Conservation (phyloP, 306 rosid genomes). For the Sicyos baderoa region DNA sequence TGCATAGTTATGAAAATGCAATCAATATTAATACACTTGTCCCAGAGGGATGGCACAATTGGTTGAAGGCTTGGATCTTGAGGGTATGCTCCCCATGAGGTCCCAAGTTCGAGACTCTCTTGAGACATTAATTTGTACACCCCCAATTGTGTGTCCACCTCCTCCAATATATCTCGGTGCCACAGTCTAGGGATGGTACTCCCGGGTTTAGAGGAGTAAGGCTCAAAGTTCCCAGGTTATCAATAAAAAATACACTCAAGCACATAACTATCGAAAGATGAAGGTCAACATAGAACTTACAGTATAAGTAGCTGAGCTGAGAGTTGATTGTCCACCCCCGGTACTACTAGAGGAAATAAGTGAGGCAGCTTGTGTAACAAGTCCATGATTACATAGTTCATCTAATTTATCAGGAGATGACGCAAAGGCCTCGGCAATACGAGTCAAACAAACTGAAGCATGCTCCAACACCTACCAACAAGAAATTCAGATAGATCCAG, state of each 20-base stretch:
- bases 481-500: not conserved
- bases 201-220: too few relatives aligned
- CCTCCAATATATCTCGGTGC: too few relatives aligned
- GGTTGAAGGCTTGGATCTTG: too few relatives aligned
- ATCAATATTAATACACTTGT: not conserved
- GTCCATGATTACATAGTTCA: slow-evolving; percentile 84
- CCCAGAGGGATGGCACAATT: too few relatives aligned
- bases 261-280: not conserved
- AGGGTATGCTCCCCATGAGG: too few relatives aligned
- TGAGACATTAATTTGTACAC: too few relatives aligned
- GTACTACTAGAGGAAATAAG: slow-evolving; percentile 86
- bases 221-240: too few relatives aligned
- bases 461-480: slow-evolving; percentile 85
- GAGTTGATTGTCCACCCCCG: slow-evolving; percentile 97
- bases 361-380: slow-evolving; percentile 88
- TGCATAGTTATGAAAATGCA: slow-evolving; percentile 29
- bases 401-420: slow-evolving; percentile 88
- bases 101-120: too few relatives aligned
- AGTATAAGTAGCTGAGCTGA: slow-evolving; percentile 85
- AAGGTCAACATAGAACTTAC: slow-evolving; percentile 35
- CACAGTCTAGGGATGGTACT: too few relatives aligned
- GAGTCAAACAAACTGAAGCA: slow-evolving; percentile 94
- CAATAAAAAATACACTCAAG: too few relatives aligned
- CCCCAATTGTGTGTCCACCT: too few relatives aligned
- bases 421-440: slow-evolving; percentile 98